Conservation (phyloP, 2,329 filamentous ascomycete genomes). For the Lachnellula cervina region DNA sequence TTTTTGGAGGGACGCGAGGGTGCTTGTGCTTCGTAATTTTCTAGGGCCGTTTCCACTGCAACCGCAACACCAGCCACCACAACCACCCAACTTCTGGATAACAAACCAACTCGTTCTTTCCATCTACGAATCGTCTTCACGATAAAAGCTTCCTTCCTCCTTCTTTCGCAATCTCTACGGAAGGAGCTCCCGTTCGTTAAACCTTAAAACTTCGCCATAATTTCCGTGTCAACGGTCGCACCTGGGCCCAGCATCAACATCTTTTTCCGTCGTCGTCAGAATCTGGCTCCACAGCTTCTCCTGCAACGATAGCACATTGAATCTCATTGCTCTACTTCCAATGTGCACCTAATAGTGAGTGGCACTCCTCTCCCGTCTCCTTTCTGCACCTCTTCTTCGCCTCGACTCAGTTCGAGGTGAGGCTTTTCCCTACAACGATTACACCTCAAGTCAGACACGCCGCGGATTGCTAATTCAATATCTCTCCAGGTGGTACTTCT, state of each 20-base stretch:
- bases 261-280: neutral
- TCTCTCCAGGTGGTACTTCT: conserved; percentile 15
- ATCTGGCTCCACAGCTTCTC: conserved; percentile 1
- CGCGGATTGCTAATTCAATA: neutral
- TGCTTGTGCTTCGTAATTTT: conserved; percentile 8
- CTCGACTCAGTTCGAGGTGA: neutral
- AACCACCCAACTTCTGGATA: neutral
- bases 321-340: conserved; percentile 19
- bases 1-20: conserved; percentile 12
- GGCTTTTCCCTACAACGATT: neutral
- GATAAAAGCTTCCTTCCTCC: neutral
- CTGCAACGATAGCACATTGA: conserved; percentile 1
- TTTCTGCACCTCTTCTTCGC: neutral
- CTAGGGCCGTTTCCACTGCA: conserved; percentile 19
- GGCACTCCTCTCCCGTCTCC: neutral
- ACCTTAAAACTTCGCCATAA: neutral
- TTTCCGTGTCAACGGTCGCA: neutral
- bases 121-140: conserved; percentile 2
- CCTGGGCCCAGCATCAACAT: neutral
- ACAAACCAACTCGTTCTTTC: conserved; percentile 1
- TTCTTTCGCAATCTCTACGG: neutral
- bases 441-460: neutral
- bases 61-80: conserved; percentile 12
- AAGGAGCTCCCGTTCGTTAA: conserved; percentile 2
- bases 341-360: conserved; percentile 30